Evolutionary conservation across 139 green algal genomes (phyloP).

Genomic region (Coelastrella sp.): DNA sequence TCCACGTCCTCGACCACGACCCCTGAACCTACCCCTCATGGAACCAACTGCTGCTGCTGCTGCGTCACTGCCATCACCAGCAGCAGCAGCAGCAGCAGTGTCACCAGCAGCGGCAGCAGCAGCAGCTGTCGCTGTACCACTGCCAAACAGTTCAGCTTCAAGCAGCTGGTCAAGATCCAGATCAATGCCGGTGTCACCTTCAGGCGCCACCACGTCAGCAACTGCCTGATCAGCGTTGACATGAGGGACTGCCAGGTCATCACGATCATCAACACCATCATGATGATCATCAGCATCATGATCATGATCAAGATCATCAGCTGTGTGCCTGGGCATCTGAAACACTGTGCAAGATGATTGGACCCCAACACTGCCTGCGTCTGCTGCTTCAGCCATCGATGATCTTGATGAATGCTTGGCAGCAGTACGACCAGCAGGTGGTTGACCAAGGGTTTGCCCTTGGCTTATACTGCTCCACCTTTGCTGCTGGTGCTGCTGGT

Average conservation of each 20-base stretch:
- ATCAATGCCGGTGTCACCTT: not conserved
- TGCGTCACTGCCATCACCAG: not conserved
- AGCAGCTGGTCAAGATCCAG: not conserved
- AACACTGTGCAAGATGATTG: too few species aligned
- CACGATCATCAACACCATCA: too few species aligned
- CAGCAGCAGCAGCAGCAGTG: not conserved
- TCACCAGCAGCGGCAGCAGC: not conserved
- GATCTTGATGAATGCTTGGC: too few species aligned
- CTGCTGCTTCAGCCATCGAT: not conserved
- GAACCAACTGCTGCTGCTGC: too few species aligned
- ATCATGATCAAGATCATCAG: too few species aligned
- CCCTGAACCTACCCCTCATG: too few species aligned
- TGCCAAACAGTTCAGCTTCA: conserved; percentile 3
- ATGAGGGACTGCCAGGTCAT: too few species aligned
- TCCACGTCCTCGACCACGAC: not conserved
- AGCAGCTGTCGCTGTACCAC: not conserved
- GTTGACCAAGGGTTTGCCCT: too few species aligned
- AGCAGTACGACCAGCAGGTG: too few species aligned
- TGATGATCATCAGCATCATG: too few species aligned
- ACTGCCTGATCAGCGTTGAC: not conserved
- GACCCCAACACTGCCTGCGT: not conserved
- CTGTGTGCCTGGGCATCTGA: too few species aligned
- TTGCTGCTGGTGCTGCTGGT: not conserved
- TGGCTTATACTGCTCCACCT: too few species aligned
- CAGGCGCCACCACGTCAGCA: not conserved